These are phyloP conservation scores for Nemania sp. DNA, from an alignment of 2,329 filamentous ascomycete species.

Conservation along the genomic window DNA sequence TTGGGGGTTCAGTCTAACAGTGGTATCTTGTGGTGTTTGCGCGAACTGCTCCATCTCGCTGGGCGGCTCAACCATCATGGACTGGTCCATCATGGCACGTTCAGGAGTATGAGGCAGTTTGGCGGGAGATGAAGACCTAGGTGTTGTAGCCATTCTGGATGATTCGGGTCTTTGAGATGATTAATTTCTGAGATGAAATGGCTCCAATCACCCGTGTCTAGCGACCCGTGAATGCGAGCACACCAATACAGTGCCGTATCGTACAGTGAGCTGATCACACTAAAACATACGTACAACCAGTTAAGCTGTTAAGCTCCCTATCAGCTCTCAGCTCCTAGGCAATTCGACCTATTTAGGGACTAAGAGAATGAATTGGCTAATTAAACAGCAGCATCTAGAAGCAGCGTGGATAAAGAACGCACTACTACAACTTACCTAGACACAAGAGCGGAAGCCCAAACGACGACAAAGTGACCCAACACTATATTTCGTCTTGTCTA, in stretches of 20 bases:
- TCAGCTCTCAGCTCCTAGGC: slow-evolving; percentile 1
- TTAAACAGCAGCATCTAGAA: slow-evolving; percentile 6
- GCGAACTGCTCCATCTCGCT: slow-evolving; percentile 43
- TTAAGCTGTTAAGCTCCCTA: neutral
- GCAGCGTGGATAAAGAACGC: neutral
- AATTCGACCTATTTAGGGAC: neutral
- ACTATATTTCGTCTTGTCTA: neutral
- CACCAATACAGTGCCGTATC: slow-evolving; percentile 14
- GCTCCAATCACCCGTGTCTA: neutral
- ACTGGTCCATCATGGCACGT: slow-evolving; percentile 42
- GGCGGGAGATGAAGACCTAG: slow-evolving; percentile 43
- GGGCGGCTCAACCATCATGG: slow-evolving; percentile 50
- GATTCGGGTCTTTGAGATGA: neutral
- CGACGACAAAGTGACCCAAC: slow-evolving; percentile 24
- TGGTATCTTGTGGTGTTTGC: slow-evolving; percentile 42
- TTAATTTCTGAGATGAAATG: slow-evolving; percentile 12
- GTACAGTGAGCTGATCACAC: neutral
- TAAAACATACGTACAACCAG: neutral
- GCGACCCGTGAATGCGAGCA: neutral
- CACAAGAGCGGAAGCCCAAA: neutral
- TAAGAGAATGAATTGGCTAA: slow-evolving; percentile 28
- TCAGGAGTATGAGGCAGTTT: slow-evolving; percentile 42
- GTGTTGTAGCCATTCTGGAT: slow-evolving; percentile 46
- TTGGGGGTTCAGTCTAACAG: slow-evolving; percentile 43
- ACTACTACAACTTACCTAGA: neutral